A percentile compares a stretch with the other conserved stretches of the same genome.
Evolutionary conservation across 768 basidiomycete genomes (phyloP).

Genomic region (Baorangia bicolor): DNA sequence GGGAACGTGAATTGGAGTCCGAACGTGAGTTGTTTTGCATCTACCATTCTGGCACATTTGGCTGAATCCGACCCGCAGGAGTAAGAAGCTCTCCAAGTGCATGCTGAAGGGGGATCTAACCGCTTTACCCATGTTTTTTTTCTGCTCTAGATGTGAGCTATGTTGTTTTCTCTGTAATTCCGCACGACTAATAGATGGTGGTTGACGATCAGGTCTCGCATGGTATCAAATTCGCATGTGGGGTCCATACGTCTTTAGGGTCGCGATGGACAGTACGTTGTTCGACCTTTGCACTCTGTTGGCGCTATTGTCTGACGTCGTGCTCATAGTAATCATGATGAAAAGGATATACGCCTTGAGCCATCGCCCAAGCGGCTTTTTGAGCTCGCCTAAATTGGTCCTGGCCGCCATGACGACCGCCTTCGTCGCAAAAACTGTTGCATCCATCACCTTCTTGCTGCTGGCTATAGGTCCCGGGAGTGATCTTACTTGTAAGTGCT

Average conservation of each 20-base stretch:
- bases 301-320: background rate
- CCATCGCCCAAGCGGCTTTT: background rate
- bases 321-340: slow-evolving; percentile 19
- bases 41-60: background rate
- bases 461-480: slow-evolving; percentile 12
- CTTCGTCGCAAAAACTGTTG: slow-evolving; percentile 6
- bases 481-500: slow-evolving; percentile 3
- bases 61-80: slow-evolving; percentile 1
- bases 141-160: slow-evolving; percentile 10
- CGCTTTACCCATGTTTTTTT: background rate
- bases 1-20: slow-evolving; percentile 6
- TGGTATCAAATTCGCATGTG: slow-evolving; percentile 15
- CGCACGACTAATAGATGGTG: background rate
- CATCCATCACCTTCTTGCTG: slow-evolving; percentile 6
- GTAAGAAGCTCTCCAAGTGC: slow-evolving; percentile 1
- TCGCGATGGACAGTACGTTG: slow-evolving; percentile 21
- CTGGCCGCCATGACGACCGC: background rate
- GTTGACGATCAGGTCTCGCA: slow-evolving; percentile 9
- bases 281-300: background rate
- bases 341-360: slow-evolving; percentile 18
- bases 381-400: slow-evolving; percentile 9
- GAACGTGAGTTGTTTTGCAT: slow-evolving; percentile 1
- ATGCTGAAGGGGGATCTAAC: background rate
- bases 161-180: background rate
- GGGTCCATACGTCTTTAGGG: slow-evolving; percentile 12